Evolutionary conservation across 352 stramenopile genomes (phyloP).

Genomic region (Elongisporangium prolatum): DNA sequence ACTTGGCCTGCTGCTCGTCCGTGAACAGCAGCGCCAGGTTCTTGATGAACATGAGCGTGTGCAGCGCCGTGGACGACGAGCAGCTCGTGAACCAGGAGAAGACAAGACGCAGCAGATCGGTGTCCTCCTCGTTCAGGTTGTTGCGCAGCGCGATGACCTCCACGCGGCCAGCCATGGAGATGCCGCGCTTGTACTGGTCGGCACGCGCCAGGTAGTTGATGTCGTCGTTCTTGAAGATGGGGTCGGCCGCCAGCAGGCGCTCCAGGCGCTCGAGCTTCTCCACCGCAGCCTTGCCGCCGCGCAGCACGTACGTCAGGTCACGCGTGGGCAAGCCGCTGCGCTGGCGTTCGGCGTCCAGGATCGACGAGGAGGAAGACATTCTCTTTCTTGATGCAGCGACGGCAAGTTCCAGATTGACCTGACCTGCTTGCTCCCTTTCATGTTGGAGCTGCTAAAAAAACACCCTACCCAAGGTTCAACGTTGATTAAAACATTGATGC

Average conservation of each 20-base stretch:
- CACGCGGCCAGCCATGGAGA: slow-evolving; percentile 51
- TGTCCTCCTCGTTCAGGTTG: slow-evolving; percentile 47
- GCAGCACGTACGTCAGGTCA: slow-evolving; percentile 61
- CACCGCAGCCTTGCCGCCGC: slow-evolving; percentile 41
- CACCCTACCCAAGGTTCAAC: not conserved
- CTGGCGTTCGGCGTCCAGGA: slow-evolving; percentile 34
- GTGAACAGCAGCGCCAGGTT: slow-evolving; percentile 59
- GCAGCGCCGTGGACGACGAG: slow-evolving; percentile 49
- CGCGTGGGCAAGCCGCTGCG: slow-evolving; percentile 37
- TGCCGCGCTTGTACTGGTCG: slow-evolving; percentile 51
- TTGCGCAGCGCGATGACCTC: slow-evolving; percentile 54
- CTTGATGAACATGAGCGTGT: slow-evolving; percentile 74
- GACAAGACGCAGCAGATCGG: slow-evolving; percentile 43
- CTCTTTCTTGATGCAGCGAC: not conserved
- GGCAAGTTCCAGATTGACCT: not conserved
- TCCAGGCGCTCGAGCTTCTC: slow-evolving; percentile 58
- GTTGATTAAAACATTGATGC: not conserved
- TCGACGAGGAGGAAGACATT: not conserved
- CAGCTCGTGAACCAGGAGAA: slow-evolving; percentile 55
- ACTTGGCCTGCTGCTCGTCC: slow-evolving; percentile 60
- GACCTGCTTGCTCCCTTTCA: not conserved
- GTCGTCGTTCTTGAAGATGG: slow-evolving; percentile 47
- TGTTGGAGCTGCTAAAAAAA: not conserved
- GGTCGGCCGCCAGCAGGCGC: slow-evolving; percentile 46
- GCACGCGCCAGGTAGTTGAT: slow-evolving; percentile 68